Evolutionary conservation across 2,329 filamentous ascomycete genomes (phyloP), one percentile per base, ranked within the genome.

Genomic region (Sphaerulina populicola): DNA sequence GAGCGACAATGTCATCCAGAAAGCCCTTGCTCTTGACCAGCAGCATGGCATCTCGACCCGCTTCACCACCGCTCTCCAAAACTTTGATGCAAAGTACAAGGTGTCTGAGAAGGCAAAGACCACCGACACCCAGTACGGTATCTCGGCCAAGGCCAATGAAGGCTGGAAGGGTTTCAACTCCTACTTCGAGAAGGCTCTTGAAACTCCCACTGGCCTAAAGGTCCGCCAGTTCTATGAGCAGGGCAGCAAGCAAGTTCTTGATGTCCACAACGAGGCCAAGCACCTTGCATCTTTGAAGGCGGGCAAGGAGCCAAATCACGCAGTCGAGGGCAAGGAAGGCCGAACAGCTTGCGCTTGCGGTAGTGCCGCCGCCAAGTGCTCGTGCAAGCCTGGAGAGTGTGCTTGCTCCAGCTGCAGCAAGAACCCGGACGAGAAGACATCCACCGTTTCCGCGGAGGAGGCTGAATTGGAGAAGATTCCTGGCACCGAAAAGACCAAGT

Each of bases 121-220:
- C 1, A 78, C 91, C 47, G 91, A 98, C 68, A 78, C 85, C 69
- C 88, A 80, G 69, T 94, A 95, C 72, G 85, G 86, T 62, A 81
- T 97, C 65, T 80, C 80, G 49, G 77, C 83, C 61, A 86, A 85
- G 65, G 88, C 87, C 57, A 80, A 75, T 65, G 78, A 72, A 53
- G 79, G 77, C 54, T 83, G 77, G 75, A 76, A 77, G 38, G 86
- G 88, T 31, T 68, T 97, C 55, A 77, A 76, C 69, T 88, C 85
- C 10, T 98, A 97, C 79, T 97, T 96, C 66, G 91, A 97, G 73
- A 94, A 94, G 78, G 91, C 91, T 2, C 75, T 83, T 51, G 84
- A 78, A 67, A 94, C 89, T 0, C 88, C 89, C 8, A 94, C 89
- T 1, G 93, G 93, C 61, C 82, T 90, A 75, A 88, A 85, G 72